Conservation (phyloP, 1,284 basidiomycete species). For the Ustanciosporium gigantosporum region DNA sequence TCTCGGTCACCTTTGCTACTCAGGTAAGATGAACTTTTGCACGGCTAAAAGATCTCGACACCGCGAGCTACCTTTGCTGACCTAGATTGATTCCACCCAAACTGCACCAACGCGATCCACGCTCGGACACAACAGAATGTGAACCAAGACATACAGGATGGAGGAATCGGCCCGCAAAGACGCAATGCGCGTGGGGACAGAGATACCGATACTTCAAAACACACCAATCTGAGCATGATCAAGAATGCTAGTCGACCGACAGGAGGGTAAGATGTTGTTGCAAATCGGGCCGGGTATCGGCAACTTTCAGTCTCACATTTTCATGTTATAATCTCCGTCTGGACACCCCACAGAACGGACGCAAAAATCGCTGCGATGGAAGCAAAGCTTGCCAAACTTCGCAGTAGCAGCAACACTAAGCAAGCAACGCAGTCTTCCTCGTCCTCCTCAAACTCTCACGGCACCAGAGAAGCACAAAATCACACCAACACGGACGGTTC, state of each 20-base stretch:
- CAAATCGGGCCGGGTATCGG: no score
- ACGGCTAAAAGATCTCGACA: no score
- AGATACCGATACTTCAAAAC: conserved; percentile 68
- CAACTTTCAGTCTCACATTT: not conserved
- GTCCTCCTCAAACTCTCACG: conserved; percentile 5
- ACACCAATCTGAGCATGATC: conserved; percentile 82
- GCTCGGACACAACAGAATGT: no score
- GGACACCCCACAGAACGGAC: conserved; percentile 65
- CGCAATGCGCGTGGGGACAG: conserved; percentile 1
- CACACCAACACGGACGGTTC: no score
- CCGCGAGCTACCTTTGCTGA: no score
- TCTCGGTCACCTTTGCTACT: conserved; percentile 85
- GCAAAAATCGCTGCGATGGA: conserved; percentile 93
- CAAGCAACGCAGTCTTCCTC: conserved; percentile 14
- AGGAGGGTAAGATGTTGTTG: no score
- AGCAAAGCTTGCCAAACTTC: conserved; percentile 71
- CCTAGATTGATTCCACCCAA: no score
- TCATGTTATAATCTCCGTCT: not conserved
- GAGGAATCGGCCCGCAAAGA: conserved; percentile 33
- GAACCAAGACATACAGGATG: not conserved
- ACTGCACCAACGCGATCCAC: no score
- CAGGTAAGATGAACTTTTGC: no score
- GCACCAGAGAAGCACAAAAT: not conserved
- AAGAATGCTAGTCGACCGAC: conserved; percentile 72
- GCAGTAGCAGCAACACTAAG: not conserved